Percentiles rank a stretch among this genome's conserved stretches.
phyloP scores from a whole-genome alignment of 768 basidiomycete genomes.

The Cystobasidium onofrii region DNA sequence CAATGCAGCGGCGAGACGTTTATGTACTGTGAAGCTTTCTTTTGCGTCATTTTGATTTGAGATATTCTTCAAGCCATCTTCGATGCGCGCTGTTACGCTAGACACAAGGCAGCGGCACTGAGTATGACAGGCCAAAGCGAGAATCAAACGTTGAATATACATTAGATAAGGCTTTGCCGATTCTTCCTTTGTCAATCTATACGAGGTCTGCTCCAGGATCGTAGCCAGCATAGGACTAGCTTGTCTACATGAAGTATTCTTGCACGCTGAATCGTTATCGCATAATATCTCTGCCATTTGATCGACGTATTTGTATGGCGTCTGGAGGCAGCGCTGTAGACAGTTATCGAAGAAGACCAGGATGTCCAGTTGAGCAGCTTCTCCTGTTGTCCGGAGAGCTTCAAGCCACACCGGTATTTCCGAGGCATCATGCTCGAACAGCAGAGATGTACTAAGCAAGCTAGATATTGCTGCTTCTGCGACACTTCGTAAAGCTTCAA shows the following conservation, averaged over 20 bases:
- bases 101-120: not conserved
- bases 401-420: slow-evolving; percentile 70
- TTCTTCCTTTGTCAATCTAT: slow-evolving; percentile 50
- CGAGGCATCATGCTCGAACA: slow-evolving; percentile 70
- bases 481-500: slow-evolving; percentile 52
- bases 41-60: not conserved
- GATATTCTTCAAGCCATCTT: not conserved
- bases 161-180: not conserved
- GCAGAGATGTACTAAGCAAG: slow-evolving; percentile 60
- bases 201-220: slow-evolving; percentile 65
- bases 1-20: not conserved
- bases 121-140: not conserved
- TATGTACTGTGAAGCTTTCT: not conserved
- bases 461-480: slow-evolving; percentile 56
- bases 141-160: not conserved
- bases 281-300: slow-evolving; percentile 47
- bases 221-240: slow-evolving; percentile 66
- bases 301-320: slow-evolving; percentile 79
- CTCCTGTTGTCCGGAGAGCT: slow-evolving; percentile 54
- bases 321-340: slow-evolving; percentile 67
- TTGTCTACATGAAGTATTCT: slow-evolving; percentile 34
- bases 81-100: not conserved
- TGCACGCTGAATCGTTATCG: not conserved
- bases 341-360: slow-evolving; percentile 73
- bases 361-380: slow-evolving; percentile 52